A percentile compares a stretch with the other conserved stretches of the same genome.
Conservation (phyloP, 176 grass and related monocot genomes). For the Oryza longistaminata region DNA sequence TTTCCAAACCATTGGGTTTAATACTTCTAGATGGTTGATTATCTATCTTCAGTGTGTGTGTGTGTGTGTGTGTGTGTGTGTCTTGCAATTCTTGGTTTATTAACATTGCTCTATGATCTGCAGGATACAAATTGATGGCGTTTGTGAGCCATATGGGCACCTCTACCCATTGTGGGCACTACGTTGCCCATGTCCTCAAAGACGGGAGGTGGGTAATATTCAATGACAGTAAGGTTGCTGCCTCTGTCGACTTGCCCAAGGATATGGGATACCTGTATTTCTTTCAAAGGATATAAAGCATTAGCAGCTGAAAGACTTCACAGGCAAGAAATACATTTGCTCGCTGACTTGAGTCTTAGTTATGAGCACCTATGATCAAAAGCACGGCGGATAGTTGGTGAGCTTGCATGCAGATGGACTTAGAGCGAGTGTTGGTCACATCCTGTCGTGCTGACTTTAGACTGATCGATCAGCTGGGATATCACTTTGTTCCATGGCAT, state of each 20-base stretch:
- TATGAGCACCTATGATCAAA: constrained; percentile 7
- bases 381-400: background rate
- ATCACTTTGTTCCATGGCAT: background rate
- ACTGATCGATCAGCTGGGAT: background rate
- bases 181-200: constrained; percentile 87
- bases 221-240: constrained; percentile 87
- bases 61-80: too few relatives aligned
- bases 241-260: constrained; percentile 89
- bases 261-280: constrained; percentile 99
- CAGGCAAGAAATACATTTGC: background rate
- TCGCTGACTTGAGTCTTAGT: constrained; percentile 2
- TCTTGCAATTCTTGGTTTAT: too few relatives aligned
- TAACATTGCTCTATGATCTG: constrained; percentile 12
- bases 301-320: constrained; percentile 19
- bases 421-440: background rate
- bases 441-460: background rate
- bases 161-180: constrained; percentile 94
- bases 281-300: constrained; percentile 62
- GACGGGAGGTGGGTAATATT: constrained; percentile 89
- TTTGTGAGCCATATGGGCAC: constrained; percentile 95
- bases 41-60: background rate
- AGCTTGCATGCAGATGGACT: background rate
- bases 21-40: background rate
- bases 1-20: background rate
- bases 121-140: constrained; percentile 88